Conservation (phyloP, 2,329 filamentous ascomycete genomes). For the Beauveria pseudobassiana region DNA sequence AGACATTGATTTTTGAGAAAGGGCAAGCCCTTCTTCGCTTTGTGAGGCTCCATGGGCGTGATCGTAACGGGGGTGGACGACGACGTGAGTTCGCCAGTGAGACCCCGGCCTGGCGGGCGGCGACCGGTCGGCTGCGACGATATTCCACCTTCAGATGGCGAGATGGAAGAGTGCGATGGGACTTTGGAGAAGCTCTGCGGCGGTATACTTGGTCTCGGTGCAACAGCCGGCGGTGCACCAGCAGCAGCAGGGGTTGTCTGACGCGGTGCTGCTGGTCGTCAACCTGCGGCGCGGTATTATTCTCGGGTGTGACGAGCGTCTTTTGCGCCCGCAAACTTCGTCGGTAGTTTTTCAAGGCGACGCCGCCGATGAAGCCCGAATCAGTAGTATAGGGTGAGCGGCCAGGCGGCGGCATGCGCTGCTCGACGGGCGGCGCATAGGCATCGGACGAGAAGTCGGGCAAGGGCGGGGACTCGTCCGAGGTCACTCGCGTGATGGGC, state of each 20-base stretch:
- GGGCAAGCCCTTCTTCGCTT: conserved; percentile 38
- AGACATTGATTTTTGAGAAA: conserved; percentile 45
- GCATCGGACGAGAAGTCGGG: conserved; percentile 14
- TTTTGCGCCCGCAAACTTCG: conserved; percentile 26
- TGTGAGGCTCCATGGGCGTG: conserved; percentile 20
- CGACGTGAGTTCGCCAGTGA: neutral
- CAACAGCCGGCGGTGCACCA: neutral
- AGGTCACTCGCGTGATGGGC: conserved; percentile 42
- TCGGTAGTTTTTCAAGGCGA: conserved; percentile 45
- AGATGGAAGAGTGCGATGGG: neutral
- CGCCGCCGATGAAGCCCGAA: conserved; percentile 47
- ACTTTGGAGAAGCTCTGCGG: neutral
- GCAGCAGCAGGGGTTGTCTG: neutral
- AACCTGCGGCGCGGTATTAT: conserved; percentile 4
- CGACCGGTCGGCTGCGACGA: conserved; percentile 5
- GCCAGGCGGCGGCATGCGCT: conserved; percentile 23
- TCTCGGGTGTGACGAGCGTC: conserved; percentile 13
- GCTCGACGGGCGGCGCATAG: conserved; percentile 12
- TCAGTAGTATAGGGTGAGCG: conserved; percentile 29
- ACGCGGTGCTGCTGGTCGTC: conserved; percentile 10
- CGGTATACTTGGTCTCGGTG: neutral
- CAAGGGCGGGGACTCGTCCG: conserved; percentile 27
- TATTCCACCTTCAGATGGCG: neutral
- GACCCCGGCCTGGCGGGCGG: neutral
- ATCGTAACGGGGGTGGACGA: neutral